Evolutionary conservation across 352 stramenopile genomes (phyloP).

Genomic region (Phytopythium kandeliae): DNA sequence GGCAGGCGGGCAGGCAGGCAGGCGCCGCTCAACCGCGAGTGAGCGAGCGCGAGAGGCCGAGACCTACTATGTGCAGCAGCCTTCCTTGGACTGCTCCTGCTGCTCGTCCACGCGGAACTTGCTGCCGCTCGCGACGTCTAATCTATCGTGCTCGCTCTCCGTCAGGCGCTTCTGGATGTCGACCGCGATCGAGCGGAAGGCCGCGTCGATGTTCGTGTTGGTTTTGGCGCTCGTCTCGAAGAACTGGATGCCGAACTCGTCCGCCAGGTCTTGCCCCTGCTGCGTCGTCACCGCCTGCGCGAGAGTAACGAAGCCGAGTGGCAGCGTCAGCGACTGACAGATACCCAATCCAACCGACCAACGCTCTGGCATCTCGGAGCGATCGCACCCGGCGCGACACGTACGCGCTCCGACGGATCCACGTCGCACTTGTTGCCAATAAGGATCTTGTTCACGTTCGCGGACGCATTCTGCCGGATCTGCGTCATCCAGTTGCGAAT

Average conservation of each 20-base stretch:
- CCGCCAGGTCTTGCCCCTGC: slow-evolving; percentile 90
- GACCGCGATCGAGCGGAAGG: slow-evolving; percentile 84
- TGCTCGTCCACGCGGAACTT: slow-evolving; percentile 85
- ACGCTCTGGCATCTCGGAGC: too few species aligned
- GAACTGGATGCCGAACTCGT: slow-evolving; percentile 93
- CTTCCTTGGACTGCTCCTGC: slow-evolving; percentile 70
- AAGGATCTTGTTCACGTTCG: slow-evolving; percentile 99
- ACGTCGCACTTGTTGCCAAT: slow-evolving; percentile 99
- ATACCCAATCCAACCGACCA: too few species aligned
- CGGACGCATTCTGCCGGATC: slow-evolving; percentile 97
- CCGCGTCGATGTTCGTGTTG: slow-evolving; percentile 91
- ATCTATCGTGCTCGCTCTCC: slow-evolving; percentile 84
- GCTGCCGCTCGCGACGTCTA: slow-evolving; percentile 83
- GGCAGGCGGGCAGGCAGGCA: too few species aligned
- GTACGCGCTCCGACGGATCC: slow-evolving; percentile 91
- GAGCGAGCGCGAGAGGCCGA: too few species aligned
- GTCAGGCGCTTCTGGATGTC: slow-evolving; percentile 86
- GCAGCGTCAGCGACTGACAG: slow-evolving; percentile 8
- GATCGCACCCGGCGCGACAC: too few species aligned
- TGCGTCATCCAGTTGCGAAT: slow-evolving; percentile 91
- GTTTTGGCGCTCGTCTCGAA: slow-evolving; percentile 94
- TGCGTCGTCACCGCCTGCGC: slow-evolving; percentile 86
- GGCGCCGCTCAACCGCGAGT: too few species aligned
- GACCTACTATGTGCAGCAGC: slow-evolving; percentile 75
- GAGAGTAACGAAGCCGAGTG: slow-evolving; percentile 6